Evolutionary conservation across 495 filamentous ascomycete species (phyloP), one percentile per base, ranked within the genome.

Genomic region (Aspergillus biplanus): DNA sequence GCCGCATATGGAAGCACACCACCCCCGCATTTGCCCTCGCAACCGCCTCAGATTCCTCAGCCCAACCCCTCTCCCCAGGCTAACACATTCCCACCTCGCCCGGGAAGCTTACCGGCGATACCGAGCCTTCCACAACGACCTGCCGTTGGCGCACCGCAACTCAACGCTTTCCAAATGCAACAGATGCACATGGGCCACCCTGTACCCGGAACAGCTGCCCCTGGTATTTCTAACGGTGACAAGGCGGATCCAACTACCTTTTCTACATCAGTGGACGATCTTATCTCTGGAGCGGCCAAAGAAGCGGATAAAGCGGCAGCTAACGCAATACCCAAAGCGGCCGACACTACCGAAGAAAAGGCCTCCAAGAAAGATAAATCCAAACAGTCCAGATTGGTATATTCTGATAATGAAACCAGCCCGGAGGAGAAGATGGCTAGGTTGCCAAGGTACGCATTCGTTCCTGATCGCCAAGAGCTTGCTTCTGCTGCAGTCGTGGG

Each of bases 401-500:
- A 92, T 76, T 87, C 85, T 47, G 89, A 93, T 71, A 85, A 89
- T 49, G 89, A 90, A 50, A 79, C 86, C 69, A 93, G 90, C 67
- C 92, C 92, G 31, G 92, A 96, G 77, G 92, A 96, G 80, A 92
- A 87, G 76, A 92, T 94, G 91, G 87, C 91, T 33, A 72, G 77
- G 65, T 76, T 96, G 77, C 82, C 90, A 54, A 87, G 86, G 78
- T 96, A 94, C 79, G 86, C 87, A 69, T 91, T 88, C 72, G 78
- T 78, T 77, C 84, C 86, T 73, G 82, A 80, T 67, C 70, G 62
- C 27, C 73, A 69, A 66, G 76, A 78, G 65, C 65, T 74, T 68
- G 75, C 74, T 67, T 69, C 69, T 61, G 67, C 78, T 63, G 63
- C 64, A 63, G 70, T 80, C 9, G 69, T 70, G 64, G 75, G 78